These are phyloP conservation scores for Aspergillus quadrilineatus DNA, from an alignment of 2,329 filamentous ascomycete species.

Conservation along the genomic window DNA sequence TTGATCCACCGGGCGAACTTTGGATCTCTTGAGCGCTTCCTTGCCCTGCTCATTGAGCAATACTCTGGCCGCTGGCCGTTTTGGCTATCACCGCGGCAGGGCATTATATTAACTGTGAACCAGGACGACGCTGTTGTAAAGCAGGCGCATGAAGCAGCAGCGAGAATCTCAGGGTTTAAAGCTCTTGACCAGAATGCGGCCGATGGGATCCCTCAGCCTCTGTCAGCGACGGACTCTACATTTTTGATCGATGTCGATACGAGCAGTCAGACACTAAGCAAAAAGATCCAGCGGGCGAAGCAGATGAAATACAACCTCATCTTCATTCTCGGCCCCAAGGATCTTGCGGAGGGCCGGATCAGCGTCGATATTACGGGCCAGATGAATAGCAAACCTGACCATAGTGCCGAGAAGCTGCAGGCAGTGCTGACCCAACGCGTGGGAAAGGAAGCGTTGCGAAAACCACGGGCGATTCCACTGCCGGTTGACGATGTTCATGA, in stretches of 20 bases:
- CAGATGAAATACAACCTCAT: constrained; percentile 71
- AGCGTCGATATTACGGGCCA: constrained; percentile 44
- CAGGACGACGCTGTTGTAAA: constrained; percentile 48
- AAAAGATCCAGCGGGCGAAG: constrained; percentile 73
- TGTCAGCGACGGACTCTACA: constrained; percentile 56
- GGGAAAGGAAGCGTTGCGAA: constrained; percentile 30
- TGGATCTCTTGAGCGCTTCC: constrained; percentile 78
- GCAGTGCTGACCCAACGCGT: constrained; percentile 26
- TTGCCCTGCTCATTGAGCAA: constrained; percentile 82
- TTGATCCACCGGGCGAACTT: constrained; percentile 83
- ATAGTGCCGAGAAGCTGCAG: constrained; percentile 27
- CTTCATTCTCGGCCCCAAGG: constrained; percentile 67
- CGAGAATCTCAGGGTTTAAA: constrained; percentile 48
- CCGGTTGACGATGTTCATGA: constrained; percentile 38
- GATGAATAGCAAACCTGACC: constrained; percentile 42
- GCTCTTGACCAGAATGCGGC: constrained; percentile 26
- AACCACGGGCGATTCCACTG: constrained; percentile 37
- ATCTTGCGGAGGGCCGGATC: constrained; percentile 61
- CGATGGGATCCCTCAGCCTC: constrained; percentile 33
- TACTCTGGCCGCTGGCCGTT: constrained; percentile 81
- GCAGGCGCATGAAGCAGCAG: constrained; percentile 50
- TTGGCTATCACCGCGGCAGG: constrained; percentile 81
- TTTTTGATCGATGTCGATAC: constrained; percentile 70
- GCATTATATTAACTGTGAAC: constrained; percentile 71
- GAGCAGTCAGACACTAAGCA: constrained; percentile 60